phyloP scores from a whole-genome alignment of 306 rosid genomes.

The Citrullus colocynthis region DNA sequence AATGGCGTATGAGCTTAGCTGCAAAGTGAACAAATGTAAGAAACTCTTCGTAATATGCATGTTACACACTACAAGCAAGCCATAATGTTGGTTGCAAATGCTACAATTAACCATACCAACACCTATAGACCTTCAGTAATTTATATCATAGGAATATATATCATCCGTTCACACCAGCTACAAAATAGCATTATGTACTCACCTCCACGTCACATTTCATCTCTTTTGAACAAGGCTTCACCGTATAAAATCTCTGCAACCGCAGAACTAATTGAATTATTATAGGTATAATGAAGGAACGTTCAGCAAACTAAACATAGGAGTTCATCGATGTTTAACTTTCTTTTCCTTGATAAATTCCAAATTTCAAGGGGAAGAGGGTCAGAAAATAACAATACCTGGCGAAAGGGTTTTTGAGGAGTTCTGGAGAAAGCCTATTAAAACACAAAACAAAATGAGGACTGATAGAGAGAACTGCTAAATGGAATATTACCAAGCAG shows the following conservation, averaged over 20 bases:
- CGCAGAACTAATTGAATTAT: background rate
- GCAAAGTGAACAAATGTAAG: constrained; percentile 8
- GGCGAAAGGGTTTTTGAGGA: constrained; percentile 93
- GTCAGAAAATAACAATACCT: constrained; percentile 30
- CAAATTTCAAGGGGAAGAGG: background rate
- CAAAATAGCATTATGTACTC: constrained; percentile 12
- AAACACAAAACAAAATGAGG: constrained; percentile 16
- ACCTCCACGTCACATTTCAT: constrained; percentile 98
- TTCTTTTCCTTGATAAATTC: background rate
- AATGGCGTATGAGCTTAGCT: constrained; percentile 82
- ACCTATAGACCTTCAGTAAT: background rate
- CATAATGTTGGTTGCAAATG: background rate
- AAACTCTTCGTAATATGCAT: background rate
- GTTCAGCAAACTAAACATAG: background rate
- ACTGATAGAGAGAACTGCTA: background rate
- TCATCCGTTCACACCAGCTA: background rate
- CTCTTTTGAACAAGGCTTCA: constrained; percentile 91
- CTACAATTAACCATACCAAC: background rate
- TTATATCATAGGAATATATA: background rate
- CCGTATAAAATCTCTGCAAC: constrained; percentile 85
- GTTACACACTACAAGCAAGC: background rate
- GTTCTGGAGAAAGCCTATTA: constrained; percentile 94
- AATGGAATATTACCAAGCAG: background rate
- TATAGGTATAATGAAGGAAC: background rate
- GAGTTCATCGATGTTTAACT: constrained; percentile 4